phyloP scores from a whole-genome alignment of 2,329 filamentous ascomycete species.

The Venturia oleaginea region DNA sequence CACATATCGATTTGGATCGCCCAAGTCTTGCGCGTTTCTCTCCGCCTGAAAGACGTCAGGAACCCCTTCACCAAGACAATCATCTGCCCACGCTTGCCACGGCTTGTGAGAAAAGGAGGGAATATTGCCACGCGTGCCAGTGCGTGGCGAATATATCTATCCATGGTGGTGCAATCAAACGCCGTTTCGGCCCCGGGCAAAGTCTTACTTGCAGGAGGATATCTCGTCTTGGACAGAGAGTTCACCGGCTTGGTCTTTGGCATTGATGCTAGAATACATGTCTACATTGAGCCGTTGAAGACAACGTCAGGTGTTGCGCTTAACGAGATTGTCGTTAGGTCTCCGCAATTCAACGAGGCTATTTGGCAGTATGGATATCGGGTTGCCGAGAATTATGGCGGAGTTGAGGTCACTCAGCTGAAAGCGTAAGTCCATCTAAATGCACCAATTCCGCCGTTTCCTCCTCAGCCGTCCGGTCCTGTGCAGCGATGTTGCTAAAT shows the following conservation, averaged over 20 bases:
- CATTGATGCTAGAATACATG: conserved; percentile 55
- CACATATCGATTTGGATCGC: neutral
- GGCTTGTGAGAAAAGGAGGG: neutral
- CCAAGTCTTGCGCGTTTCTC: neutral
- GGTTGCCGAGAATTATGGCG: conserved; percentile 52
- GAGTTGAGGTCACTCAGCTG: conserved; percentile 60
- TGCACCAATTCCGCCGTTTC: neutral
- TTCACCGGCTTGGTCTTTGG: conserved; percentile 69
- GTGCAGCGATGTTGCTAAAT: neutral
- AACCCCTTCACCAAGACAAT: neutral
- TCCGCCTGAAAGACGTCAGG: neutral
- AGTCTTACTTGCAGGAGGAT: conserved; percentile 88
- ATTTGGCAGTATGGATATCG: conserved; percentile 82
- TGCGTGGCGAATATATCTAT: neutral
- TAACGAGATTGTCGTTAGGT: conserved; percentile 72
- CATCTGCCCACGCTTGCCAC: neutral
- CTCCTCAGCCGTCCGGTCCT: neutral
- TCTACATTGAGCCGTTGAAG: conserved; percentile 46
- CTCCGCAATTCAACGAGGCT: conserved; percentile 82
- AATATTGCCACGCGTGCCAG: neutral
- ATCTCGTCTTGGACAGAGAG: conserved; percentile 80
- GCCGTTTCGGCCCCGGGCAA: conserved; percentile 86
- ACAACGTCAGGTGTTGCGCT: conserved; percentile 52
- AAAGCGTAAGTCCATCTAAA: conserved; percentile 54
- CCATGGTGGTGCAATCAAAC: conserved; percentile 14